Percentiles rank a stretch among this genome's conserved stretches.
Evolutionary conservation across 2,329 filamentous ascomycete genomes (phyloP).

Genomic region (Trichoderma polysporum): DNA sequence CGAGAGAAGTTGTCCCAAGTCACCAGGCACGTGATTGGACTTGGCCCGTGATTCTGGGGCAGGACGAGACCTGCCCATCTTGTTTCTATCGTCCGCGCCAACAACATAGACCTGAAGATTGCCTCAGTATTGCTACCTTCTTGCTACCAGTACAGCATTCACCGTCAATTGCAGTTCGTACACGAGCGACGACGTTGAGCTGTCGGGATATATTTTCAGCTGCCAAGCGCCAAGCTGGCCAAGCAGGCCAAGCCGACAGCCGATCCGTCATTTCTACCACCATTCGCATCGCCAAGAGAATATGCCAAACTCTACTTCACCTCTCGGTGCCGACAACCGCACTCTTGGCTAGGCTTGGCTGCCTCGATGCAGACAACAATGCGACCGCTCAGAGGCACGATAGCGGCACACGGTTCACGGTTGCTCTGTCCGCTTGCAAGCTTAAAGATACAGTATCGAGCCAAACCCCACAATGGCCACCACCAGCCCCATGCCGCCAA

Average conservation of each 20-base stretch:
- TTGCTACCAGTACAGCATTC: no score
- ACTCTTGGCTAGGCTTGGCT: neutral
- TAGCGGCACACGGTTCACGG: neutral
- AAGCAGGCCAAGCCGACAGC: constrained; percentile 15
- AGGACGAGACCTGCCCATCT: neutral
- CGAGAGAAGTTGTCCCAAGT: neutral
- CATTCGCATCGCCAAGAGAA: constrained; percentile 12
- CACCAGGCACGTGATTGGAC: neutral
- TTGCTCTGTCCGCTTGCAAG: neutral
- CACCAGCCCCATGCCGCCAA: neutral
- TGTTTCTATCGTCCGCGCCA: neutral
- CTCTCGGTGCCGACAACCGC: neutral
- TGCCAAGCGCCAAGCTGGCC: no score
- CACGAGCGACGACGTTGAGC: neutral
- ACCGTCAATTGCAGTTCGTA: no score
- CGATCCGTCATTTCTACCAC: neutral
- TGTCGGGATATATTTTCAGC: neutral
- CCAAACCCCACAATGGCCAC: neutral
- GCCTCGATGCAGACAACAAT: neutral
- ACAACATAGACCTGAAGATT: no score
- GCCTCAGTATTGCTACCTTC: no score
- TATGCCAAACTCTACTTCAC: neutral
- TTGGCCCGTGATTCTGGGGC: neutral
- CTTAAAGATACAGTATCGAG: constrained; percentile 1
- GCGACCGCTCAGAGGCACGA: neutral